Base-by-base conservation (phyloP, 768 basidiomycete genomes). In the Paxillus involutus region DNA sequence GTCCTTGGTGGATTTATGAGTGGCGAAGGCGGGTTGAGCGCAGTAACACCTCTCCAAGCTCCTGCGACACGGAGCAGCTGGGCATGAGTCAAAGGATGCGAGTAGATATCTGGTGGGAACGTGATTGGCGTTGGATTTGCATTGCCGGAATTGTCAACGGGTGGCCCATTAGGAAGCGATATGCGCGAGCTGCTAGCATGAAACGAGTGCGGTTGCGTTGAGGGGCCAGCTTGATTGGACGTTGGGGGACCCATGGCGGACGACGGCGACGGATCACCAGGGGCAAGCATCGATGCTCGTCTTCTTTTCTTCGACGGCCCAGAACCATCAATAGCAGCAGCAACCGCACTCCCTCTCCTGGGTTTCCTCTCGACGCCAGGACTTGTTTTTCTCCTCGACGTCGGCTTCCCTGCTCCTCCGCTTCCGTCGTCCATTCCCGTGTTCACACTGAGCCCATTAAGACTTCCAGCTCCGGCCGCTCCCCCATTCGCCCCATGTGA, bases 31-130 rank as follows among this genome's bases (percentile, higher is more conserved):
- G 70, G 63, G 21, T 70, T 69, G 56, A 83, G 70, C 7, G 86
- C 86, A n/a, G 82, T 80, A 30, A 89, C 71, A 2, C 88, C 87
- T 9, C 88, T 73, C 87, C 86, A 90, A 16, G 77, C 71, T 19
- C 79, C 75, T 11, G 87, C 86, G 16, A 82, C 79, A n/a, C 73
- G 71, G n/a, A 78, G 75, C 2, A 89, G 76, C 37, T 73, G 78
- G 35, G 75, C 72, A 10, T 82, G 75, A 3, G 79, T 76, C 41
- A 77, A 56, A 41, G 67, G 67, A 14, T 68, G 63, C 5, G 67
- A 59, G 29, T 69, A 69, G 8, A 58, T 49, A 35, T 68, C 68
- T 16, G 65, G 57, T 32, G 67, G 67, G 21, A 68, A 67, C 44
- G 80, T 75, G 52, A 85, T 77, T 49, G 66, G 58, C 36, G 56